phyloP scores from a whole-genome alignment of 148 eudicot species.

The Camellia japonica region DNA sequence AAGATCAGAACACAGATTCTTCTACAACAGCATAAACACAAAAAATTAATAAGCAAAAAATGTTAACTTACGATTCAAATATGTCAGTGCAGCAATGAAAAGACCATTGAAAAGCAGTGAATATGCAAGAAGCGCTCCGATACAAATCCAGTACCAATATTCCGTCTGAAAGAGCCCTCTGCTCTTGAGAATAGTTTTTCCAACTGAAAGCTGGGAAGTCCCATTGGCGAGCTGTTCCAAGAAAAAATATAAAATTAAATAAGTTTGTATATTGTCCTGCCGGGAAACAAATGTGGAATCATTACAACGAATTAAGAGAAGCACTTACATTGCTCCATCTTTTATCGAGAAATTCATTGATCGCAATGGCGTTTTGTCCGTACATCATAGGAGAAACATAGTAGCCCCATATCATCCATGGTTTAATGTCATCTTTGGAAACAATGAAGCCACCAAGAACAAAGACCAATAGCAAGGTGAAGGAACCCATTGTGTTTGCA shows the following conservation, averaged over 20 bases:
- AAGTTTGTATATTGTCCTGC: background rate
- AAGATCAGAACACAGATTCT: background rate
- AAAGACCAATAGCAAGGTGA: background rate
- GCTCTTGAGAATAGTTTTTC: constrained; percentile 28
- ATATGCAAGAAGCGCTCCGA: constrained; percentile 26
- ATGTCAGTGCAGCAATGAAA: constrained; percentile 27
- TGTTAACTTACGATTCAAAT: constrained; percentile 29
- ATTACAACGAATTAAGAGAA: background rate
- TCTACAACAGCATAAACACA: background rate
- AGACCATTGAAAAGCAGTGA: constrained; percentile 32
- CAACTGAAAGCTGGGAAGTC: constrained; percentile 24
- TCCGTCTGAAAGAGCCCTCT: constrained; percentile 28
- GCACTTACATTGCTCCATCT: constrained; percentile 38
- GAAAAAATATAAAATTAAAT: background rate
- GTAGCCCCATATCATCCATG: constrained; percentile 43
- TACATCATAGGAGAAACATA: constrained; percentile 45
- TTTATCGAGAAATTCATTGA: constrained; percentile 34
- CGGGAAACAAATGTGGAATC: background rate
- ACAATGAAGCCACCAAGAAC: constrained; percentile 19
- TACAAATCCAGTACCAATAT: constrained; percentile 34
- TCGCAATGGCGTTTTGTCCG: constrained; percentile 40
- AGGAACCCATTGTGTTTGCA: constrained; percentile 4
- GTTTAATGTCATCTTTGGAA: constrained; percentile 30
- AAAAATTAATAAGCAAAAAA: background rate
- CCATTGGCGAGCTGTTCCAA: constrained; percentile 19